Base-by-base conservation (phyloP, 208 protist genomes). In the Acanthamoeba polyphaga region DNA sequence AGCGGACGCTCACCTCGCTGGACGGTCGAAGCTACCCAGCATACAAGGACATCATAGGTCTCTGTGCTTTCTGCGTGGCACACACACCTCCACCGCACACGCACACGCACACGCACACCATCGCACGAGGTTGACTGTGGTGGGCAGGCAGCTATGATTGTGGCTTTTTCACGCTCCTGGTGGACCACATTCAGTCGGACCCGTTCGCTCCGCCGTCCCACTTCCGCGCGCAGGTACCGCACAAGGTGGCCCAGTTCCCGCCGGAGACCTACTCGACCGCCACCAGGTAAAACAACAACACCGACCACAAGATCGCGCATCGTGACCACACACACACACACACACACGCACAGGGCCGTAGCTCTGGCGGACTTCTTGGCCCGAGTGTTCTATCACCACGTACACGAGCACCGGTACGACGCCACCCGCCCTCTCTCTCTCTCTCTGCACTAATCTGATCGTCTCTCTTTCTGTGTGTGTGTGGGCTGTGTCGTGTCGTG, bases 101-200 rank as follows among this genome's bases (percentile, higher is more conserved):
- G 13, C 70, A 46, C 34, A 60, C 15, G 53, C 53, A 58, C 53
- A 58, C 53, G 53, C 53, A 17, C 53, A 5, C 53, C 9, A 9
- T 9, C 55, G 55, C 55, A 60, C 55, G 19, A 60, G 55, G 22
- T 22, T 60, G 19, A 60, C 55, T 60, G 55, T 22, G 55, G 8
- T 17, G 2, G 15, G 51, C 29, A 90, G 97, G 98, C 58, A 97
- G 98, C 88, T 98, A 98, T 53, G 97, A 98, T 96, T 98, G 98
- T 76, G 97, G n/a, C 51, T 97, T 98, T 93, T 98, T 98, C 95
- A 97, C 96, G 94, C 98, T 97, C 6, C 34, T 89, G 7, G 34
- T 97, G 27, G 95, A 97, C 60, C 92, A 94, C 51, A 80, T 97
- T 10, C 97, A 98, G 85, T 78, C 94, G 9, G 97, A 98, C 76